A percentile compares a stretch with the other conserved stretches of the same genome.
phyloP scores from a whole-genome alignment of 1,139 yeast species.

The Pneumocystis jirovecii region DNA sequence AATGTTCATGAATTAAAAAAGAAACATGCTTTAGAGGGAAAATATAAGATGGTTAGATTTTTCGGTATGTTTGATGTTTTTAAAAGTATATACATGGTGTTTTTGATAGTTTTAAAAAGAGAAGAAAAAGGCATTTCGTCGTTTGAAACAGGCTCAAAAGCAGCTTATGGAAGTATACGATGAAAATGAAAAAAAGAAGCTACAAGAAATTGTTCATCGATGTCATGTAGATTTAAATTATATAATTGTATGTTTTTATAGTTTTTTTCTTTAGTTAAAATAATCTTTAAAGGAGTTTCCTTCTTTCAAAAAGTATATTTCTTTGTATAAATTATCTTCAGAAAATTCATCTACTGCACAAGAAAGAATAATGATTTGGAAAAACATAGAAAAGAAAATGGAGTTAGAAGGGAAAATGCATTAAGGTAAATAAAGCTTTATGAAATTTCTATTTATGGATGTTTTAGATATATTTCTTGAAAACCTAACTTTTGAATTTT shows the following conservation, averaged over 20 bases:
- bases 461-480: not conserved
- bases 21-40: conserved; percentile 43
- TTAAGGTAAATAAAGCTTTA: not conserved
- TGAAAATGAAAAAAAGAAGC: conserved; percentile 4
- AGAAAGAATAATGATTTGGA: not conserved
- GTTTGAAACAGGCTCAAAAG: conserved; percentile 45
- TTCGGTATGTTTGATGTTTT: conserved; percentile 25
- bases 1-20: conserved; percentile 39
- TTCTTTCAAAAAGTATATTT: conserved; percentile 10
- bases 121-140: conserved; percentile 69
- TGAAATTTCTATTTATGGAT: not conserved
- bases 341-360: not conserved
- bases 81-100: not conserved
- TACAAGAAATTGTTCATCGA: conserved; percentile 3
- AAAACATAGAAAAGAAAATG: not conserved
- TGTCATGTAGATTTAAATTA: conserved; percentile 8
- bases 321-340: conserved; percentile 6
- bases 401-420: not conserved
- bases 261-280: not conserved
- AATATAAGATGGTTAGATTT: conserved; percentile 87
- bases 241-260: not conserved
- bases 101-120: conserved; percentile 27
- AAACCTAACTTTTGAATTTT: not conserved
- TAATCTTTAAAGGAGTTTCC: conserved; percentile 6
- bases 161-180: conserved; percentile 48